Conservation (phyloP, 139 green algal species). For the Picochlorum sp. region DNA sequence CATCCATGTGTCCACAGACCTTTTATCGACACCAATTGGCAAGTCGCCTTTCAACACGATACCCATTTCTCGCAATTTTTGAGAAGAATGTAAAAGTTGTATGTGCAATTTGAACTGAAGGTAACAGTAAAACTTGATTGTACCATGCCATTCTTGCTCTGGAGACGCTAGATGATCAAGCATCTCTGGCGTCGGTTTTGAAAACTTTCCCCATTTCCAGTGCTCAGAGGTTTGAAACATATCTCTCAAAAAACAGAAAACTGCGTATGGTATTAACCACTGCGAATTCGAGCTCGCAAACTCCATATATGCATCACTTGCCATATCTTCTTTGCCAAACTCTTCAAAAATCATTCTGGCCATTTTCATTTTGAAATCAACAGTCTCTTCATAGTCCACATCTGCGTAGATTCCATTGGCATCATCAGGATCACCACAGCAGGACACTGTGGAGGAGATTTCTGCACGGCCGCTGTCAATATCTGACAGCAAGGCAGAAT, state of each 20-base stretch:
- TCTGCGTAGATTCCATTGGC: conserved; percentile 25
- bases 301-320: conserved; percentile 25
- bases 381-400: conserved; percentile 78
- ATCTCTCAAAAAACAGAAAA: conserved; percentile 75
- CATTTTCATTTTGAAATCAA: conserved; percentile 66
- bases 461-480: too few relatives aligned
- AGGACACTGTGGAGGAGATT: too few relatives aligned
- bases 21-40: conserved; percentile 93
- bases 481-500: too few relatives aligned
- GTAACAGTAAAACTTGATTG: conserved; percentile 48
- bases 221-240: conserved; percentile 86
- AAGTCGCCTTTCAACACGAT: conserved; percentile 94
- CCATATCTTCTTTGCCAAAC: conserved; percentile 27
- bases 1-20: conserved; percentile 86
- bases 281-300: conserved; percentile 57
- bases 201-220: conserved; percentile 76
- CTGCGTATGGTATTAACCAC: conserved; percentile 88
- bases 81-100: conserved; percentile 61
- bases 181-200: conserved; percentile 25
- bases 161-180: conserved; percentile 49
- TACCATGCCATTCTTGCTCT: conserved; percentile 33
- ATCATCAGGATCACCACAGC: too few relatives aligned
- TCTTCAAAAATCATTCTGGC: conserved; percentile 44
- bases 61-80: conserved; percentile 46
- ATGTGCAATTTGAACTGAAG: conserved; percentile 84